These are phyloP conservation scores for Crithidia sp. DNA, from an alignment of 208 protist species.

Conservation along the genomic window DNA sequence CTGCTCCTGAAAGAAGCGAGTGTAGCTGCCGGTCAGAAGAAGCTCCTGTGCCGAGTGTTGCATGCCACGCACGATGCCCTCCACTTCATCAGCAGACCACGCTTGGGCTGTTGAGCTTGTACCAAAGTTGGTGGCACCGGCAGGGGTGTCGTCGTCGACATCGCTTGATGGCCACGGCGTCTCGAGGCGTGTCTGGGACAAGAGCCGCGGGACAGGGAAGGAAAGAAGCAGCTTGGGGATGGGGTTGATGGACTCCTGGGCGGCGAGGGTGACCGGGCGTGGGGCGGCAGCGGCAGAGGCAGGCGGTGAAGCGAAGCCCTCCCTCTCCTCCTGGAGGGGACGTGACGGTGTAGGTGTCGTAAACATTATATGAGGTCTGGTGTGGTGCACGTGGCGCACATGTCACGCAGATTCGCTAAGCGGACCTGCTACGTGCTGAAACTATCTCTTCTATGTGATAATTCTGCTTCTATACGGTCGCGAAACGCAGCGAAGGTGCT, in stretches of 20 bases:
- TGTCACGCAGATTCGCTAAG: no score
- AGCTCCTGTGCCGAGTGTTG: conserved; percentile 42
- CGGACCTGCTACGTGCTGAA: no score
- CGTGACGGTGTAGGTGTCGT: not conserved
- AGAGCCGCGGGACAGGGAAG: conserved; percentile 44
- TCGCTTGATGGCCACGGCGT: not conserved
- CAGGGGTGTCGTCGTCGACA: conserved; percentile 10
- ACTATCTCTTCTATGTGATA: no score
- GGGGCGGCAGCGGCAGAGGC: conserved; percentile 15
- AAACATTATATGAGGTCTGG: not conserved
- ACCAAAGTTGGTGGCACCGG: not conserved
- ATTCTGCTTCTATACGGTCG: no score
- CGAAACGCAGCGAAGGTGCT: no score
- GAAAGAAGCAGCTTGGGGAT: conserved; percentile 55
- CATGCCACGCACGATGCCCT: conserved; percentile 34
- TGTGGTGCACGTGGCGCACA: not conserved
- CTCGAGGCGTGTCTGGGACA: conserved; percentile 35
- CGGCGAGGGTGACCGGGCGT: conserved; percentile 30
- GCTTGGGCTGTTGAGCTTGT: not conserved
- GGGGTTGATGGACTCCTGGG: conserved; percentile 39
- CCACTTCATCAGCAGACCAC: conserved; percentile 24
- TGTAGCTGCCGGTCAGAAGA: conserved; percentile 31
- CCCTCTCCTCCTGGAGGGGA: not conserved
- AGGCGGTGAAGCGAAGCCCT: not conserved
- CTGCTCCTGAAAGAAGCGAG: conserved; percentile 53